Conservation (phyloP, 768 basidiomycete species). For the Kwoniella heveanensis region DNA sequence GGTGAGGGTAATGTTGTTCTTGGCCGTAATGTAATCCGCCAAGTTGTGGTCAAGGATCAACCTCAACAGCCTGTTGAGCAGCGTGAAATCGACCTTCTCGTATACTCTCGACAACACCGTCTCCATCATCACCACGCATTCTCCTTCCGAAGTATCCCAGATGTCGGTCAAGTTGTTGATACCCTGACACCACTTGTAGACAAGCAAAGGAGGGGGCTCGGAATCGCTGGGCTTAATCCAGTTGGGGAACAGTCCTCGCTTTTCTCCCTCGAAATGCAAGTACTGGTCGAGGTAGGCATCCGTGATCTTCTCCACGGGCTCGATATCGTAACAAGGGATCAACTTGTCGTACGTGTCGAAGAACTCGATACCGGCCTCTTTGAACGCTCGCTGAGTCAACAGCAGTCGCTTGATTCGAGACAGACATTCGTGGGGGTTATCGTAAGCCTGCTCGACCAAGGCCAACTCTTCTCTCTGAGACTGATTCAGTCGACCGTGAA, state of each 20-base stretch:
- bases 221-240: conserved; percentile 99
- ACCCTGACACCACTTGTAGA: conserved; percentile 99
- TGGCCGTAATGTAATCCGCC: conserved; percentile 98
- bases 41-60: conserved; percentile 97
- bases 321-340: conserved; percentile 93
- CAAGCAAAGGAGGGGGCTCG: conserved; percentile 92
- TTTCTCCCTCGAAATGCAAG: conserved; percentile 98
- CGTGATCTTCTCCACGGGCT: conserved; percentile 99
- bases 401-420: conserved; percentile 97
- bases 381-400: conserved; percentile 96
- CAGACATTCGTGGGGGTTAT: conserved; percentile 98
- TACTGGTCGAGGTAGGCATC: conserved; percentile 99
- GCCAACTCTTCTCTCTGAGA: conserved; percentile 97
- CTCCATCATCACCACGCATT: conserved; percentile 98
- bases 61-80: conserved; percentile 91
- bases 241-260: conserved; percentile 93
- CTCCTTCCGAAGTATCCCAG: conserved; percentile 97
- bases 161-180: conserved; percentile 98
- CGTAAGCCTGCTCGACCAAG: conserved; percentile 97
- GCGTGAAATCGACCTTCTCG: conserved; percentile 96
- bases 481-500: conserved; percentile 96
- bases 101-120: conserved; percentile 96
- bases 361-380: conserved; percentile 91
- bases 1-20: conserved; percentile 93
- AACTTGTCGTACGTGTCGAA: conserved; percentile 98